Percentiles rank a stretch among this genome's conserved stretches.
Conservation (phyloP, 495 filamentous ascomycete genomes). For the Tuber melanosporum region DNA sequence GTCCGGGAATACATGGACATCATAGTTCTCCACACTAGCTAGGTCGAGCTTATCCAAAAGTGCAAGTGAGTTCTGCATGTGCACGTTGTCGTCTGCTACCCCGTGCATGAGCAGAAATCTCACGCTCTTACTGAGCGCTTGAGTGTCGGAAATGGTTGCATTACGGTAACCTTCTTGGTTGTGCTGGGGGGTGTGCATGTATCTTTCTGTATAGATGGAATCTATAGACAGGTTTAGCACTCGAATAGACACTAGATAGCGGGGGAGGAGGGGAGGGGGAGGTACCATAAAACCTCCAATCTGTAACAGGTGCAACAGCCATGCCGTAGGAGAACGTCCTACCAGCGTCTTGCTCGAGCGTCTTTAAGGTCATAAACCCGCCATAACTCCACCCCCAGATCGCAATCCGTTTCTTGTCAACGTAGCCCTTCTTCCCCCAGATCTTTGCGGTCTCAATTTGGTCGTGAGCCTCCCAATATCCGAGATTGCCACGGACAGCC, state of each 20-base stretch:
- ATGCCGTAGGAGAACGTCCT: slow-evolving; percentile 91
- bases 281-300: slow-evolving; percentile 83
- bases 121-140: slow-evolving; percentile 63
- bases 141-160: slow-evolving; percentile 63
- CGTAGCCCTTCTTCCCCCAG: slow-evolving; percentile 75
- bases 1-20: slow-evolving; percentile 93
- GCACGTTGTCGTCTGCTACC: slow-evolving; percentile 90
- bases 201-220: slow-evolving; percentile 90
- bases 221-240: slow-evolving; percentile 47
- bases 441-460: slow-evolving; percentile 87
- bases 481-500: slow-evolving; percentile 74
- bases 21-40: slow-evolving; percentile 82
- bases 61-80: slow-evolving; percentile 84
- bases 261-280: neutral
- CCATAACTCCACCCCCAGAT: slow-evolving; percentile 99
- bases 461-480: slow-evolving; percentile 76
- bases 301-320: slow-evolving; percentile 95
- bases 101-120: slow-evolving; percentile 94
- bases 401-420: slow-evolving; percentile 71
- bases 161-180: slow-evolving; percentile 72
- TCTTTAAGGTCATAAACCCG: slow-evolving; percentile 95
- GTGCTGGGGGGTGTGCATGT: slow-evolving; percentile 85
- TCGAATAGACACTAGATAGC: neutral
- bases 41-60: slow-evolving; percentile 83
- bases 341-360: slow-evolving; percentile 82